Evolutionary conservation across 2,329 filamentous ascomycete species (phyloP).

Genomic region (Cytospora leucostoma): DNA sequence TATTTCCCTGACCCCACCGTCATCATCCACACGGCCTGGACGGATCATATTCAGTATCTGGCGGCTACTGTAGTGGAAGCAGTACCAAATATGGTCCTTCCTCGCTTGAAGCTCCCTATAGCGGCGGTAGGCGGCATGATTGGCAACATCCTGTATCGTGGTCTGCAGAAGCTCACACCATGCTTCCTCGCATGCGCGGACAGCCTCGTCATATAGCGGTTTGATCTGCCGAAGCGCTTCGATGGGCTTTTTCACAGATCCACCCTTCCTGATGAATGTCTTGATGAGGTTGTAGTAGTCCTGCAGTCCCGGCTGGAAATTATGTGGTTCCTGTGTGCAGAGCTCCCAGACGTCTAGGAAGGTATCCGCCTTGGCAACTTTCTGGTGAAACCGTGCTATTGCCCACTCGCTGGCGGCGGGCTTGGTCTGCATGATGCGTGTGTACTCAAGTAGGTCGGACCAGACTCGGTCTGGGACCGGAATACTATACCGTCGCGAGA

Average conservation of each 20-base stretch:
- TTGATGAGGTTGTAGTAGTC: constrained; percentile 53
- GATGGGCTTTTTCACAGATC: constrained; percentile 28
- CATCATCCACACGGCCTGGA: constrained; percentile 23
- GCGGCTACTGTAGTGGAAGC: constrained; percentile 35
- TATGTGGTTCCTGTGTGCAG: constrained; percentile 61
- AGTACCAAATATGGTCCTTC: constrained; percentile 39
- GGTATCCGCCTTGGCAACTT: constrained; percentile 43
- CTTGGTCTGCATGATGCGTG: constrained; percentile 56
- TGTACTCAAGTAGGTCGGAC: constrained; percentile 68
- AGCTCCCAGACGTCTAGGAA: constrained; percentile 57
- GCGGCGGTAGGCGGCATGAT: constrained; percentile 25
- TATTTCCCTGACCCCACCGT: constrained; percentile 34
- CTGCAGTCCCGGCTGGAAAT: constrained; percentile 56
- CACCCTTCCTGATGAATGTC: constrained; percentile 37
- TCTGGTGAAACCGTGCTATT: constrained; percentile 35
- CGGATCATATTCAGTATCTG: constrained; percentile 30
- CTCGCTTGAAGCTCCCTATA: constrained; percentile 34
- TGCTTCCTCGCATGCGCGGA: constrained; percentile 32
- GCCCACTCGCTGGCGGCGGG: constrained; percentile 42
- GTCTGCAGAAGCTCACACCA: constrained; percentile 30
- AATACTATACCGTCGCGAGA: constrained; percentile 62
- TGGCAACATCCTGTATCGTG: constrained; percentile 31
- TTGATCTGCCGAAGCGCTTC: constrained; percentile 35
- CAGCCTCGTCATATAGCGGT: constrained; percentile 33
- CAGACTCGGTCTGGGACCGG: constrained; percentile 60